These are phyloP conservation scores for Pseudopithomyces maydicus DNA, from an alignment of 2,329 filamentous ascomycete species.

Conservation along the genomic window DNA sequence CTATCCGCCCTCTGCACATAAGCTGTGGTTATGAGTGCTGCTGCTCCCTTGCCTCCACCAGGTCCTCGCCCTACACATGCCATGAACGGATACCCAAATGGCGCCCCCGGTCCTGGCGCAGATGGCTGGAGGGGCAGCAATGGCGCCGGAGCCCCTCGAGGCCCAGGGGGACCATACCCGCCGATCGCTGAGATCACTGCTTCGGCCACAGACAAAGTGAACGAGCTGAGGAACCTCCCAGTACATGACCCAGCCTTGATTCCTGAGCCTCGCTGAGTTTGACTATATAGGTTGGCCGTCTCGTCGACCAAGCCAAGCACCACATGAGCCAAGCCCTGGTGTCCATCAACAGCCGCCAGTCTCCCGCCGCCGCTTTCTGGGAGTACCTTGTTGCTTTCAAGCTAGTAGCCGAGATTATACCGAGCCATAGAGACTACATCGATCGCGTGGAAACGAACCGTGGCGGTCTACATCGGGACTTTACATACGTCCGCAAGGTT, in stretches of 20 bases:
- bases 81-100: conserved; percentile 40
- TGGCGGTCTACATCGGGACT: conserved; percentile 55
- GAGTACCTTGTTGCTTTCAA: conserved; percentile 84
- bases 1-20: conserved; percentile 23
- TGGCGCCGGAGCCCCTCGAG: conserved; percentile 25
- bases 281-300: conserved; percentile 41
- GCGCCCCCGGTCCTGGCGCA: conserved; percentile 25
- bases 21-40: conserved; percentile 46
- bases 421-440: conserved; percentile 73
- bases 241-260: conserved; percentile 21
- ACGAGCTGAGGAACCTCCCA: conserved; percentile 32
- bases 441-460: conserved; percentile 64
- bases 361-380: conserved; percentile 75
- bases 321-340: conserved; percentile 59
- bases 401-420: conserved; percentile 77
- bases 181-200: conserved; percentile 53
- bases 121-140: conserved; percentile 31
- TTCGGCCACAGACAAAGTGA: conserved; percentile 44
- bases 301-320: conserved; percentile 49
- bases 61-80: conserved; percentile 21
- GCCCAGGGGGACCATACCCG: conserved; percentile 30
- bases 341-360: conserved; percentile 49
- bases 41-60: conserved; percentile 42
- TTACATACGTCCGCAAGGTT: conserved; percentile 47
- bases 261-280: conserved; percentile 18